Percentiles rank a stretch among this genome's conserved stretches.
phyloP scores from a whole-genome alignment of 2,329 filamentous ascomycete genomes.

The Alternaria arborescens region DNA sequence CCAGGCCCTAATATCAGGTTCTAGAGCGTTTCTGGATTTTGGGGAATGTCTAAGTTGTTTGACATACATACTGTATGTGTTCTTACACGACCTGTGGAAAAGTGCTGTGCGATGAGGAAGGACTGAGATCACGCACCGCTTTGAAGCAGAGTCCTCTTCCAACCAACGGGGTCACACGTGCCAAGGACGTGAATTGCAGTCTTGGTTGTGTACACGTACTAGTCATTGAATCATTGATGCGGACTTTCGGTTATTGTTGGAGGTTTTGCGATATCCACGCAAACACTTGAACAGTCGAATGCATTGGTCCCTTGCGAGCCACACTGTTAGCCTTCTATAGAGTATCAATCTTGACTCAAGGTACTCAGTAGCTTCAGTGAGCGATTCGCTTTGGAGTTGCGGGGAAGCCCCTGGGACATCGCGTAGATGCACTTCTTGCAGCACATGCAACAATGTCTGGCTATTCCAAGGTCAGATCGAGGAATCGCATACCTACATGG shows the following conservation, averaged over 20 bases:
- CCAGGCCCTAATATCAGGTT: not conserved
- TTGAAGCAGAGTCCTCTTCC: not conserved
- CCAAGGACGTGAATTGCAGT: not conserved
- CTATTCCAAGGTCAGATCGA: not conserved
- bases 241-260: not conserved
- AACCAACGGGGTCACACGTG: not conserved
- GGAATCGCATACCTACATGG: not conserved
- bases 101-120: not conserved
- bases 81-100: not conserved
- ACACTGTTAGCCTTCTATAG: not conserved
- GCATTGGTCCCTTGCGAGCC: not conserved
- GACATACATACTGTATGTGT: not conserved
- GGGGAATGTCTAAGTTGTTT: not conserved
- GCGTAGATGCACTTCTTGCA: not conserved
- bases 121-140: not conserved
- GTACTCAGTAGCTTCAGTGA: not conserved
- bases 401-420: not conserved
- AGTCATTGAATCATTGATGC: not conserved
- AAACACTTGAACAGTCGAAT: not conserved
- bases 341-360: not conserved
- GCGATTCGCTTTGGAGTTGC: not conserved
- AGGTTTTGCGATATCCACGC: not conserved
- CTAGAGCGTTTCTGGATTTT: not conserved
- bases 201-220: not conserved
- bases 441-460: not conserved